Conservation (phyloP, 2,329 filamentous ascomycete genomes). For the Acrodontium crateriforme region DNA sequence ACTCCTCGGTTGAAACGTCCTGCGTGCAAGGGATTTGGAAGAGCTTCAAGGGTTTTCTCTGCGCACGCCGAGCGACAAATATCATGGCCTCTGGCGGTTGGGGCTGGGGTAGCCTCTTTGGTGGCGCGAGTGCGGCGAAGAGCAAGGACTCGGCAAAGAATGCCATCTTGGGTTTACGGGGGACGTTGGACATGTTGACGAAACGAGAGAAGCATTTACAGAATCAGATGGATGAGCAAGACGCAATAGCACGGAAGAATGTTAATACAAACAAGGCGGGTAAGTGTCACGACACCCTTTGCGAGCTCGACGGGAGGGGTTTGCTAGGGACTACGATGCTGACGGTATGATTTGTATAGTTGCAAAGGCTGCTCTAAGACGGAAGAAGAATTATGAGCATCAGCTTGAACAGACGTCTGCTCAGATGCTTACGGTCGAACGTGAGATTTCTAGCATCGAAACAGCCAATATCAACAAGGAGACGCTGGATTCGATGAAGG, state of each 20-base stretch:
- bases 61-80: too few relatives aligned
- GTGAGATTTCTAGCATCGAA: slow-evolving; percentile 93
- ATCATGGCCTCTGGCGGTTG: slow-evolving; percentile 33
- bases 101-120: slow-evolving; percentile 59
- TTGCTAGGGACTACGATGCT: neutral
- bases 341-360: slow-evolving; percentile 39
- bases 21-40: too few relatives aligned
- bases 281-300: slow-evolving; percentile 33
- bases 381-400: slow-evolving; percentile 90
- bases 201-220: slow-evolving; percentile 89
- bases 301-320: neutral
- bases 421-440: slow-evolving; percentile 84
- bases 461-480: slow-evolving; percentile 98
- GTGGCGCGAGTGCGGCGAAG: slow-evolving; percentile 65
- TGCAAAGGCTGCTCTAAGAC: slow-evolving; percentile 75
- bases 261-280: slow-evolving; percentile 81
- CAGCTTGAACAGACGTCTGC: slow-evolving; percentile 79
- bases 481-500: slow-evolving; percentile 87
- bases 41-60: too few relatives aligned
- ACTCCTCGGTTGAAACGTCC: too few relatives aligned
- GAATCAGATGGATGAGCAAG: slow-evolving; percentile 86
- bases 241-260: slow-evolving; percentile 75
- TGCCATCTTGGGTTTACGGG: slow-evolving; percentile 75
- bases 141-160: slow-evolving; percentile 93
- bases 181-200: slow-evolving; percentile 92